Evolutionary conservation across 768 basidiomycete species (phyloP), one percentile per base, ranked within the genome.

Genomic region (Cystofilobasidium macerans): DNA sequence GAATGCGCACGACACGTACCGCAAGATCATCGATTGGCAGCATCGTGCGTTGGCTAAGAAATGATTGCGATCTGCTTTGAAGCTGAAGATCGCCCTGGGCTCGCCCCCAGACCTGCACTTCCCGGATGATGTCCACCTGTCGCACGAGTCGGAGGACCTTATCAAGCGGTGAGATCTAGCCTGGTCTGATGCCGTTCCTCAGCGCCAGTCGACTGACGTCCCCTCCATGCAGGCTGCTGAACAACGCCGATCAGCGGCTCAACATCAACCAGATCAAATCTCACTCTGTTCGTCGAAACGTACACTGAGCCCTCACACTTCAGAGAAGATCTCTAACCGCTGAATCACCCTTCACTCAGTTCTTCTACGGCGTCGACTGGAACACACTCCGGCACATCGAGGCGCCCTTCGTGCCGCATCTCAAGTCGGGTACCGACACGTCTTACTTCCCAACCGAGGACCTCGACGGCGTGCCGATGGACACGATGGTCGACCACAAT

Each of bases 371-470:
- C 35, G 95, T 98, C 40, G 91, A 94, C 73, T 99, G 94, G 95
- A 79, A 81, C 18, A 79, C 80, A 8, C 88, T 98, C 73, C 84
- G 91, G 30, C 81, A 83, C 43, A 94, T 99, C 68, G 91, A 93
- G 72, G 84, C 92, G 4, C 95, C 94, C 7, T 98, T 97, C 76
- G 86, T 99, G n/a, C 94, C 95, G 24, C 88, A 90, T 65, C 80
- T 98, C 36, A 83, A 87, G 45, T 92, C 88, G 11, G 87, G 93
- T 73, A 93, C 91, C 40, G 93, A 97, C 70, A 95, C 93, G 1
- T 92, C 90, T n/a, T 95, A 95, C 78, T 95, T 95, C 82, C 93
- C 93, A 0, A 92, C 88, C 2, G 91, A 95, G 68, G 90, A 94
- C 71, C 81, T 93, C 62, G 89, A 93, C 64, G 87, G 91, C 76